Base-by-base conservation (phyloP, 2,329 filamentous ascomycete species). In the Colletotrichum plurivorum region DNA sequence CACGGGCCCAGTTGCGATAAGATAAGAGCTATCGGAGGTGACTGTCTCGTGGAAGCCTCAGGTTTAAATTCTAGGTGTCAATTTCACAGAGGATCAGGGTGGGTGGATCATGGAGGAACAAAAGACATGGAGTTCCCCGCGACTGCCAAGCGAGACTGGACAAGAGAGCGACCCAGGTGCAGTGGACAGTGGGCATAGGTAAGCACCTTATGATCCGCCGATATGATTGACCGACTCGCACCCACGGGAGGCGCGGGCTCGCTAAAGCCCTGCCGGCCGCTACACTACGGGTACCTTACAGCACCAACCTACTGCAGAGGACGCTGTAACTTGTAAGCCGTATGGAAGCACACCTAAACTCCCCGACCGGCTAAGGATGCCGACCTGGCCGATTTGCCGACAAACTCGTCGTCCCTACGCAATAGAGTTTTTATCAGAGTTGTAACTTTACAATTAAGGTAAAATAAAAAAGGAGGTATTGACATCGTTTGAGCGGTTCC, bases 161-260 rank as follows among this genome's bases (percentile, higher is more conserved):
- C 13, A 18, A 48, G 20, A 58, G 52, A 6, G 58, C 53, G 43
- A 45, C 52, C 51, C 60, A 43, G 56, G 31, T 1, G 27, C 43
- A n/a, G 56, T 52, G 49, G 48, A 6, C 39, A 66, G n/a, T n/a
- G n/a, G n/a, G n/a, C n/a, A n/a, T 27, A 64, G 2, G 20, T 4
- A 43, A n/a, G 16, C 39, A 25, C 60, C 52, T 65, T 65, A 59
- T 54, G 65, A 65, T 68, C 48, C 65, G 41, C 65, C 51, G 31
- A 16, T 68, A 59, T 65, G 60, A 65, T 68, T 67, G 51, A 52
- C 52, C 39, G 22, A 36, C 25, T 39, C 45, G 18, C 16, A 51
- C 22, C n/a, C 39, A 13, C 16, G n/a, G 55, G 18, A 22, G n/a
- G 52, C 25, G 45, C 22, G 25, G 31, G 8, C 31, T 36, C 31